Evolutionary conservation across 305 asterid genomes (phyloP).

Genomic region (Coffea humblotiana): DNA sequence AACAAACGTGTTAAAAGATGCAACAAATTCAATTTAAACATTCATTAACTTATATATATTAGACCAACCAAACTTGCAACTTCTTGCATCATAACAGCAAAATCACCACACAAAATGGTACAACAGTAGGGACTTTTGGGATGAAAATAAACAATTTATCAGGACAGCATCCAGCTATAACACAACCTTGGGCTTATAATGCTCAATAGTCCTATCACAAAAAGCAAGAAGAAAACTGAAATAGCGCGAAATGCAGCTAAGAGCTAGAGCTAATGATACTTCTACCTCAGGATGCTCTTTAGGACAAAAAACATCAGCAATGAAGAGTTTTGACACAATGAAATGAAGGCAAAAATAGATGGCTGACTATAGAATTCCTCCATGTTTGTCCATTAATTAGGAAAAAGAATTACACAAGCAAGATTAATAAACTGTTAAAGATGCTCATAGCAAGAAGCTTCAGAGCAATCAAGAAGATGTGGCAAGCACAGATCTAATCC

Average conservation of each 20-base stretch:
- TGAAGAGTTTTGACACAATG: neutral
- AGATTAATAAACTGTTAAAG: neutral
- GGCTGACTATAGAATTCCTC: neutral
- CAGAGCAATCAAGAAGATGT: constrained; percentile 8
- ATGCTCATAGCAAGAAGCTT: neutral
- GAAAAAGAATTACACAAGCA: neutral
- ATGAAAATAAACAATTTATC: neutral
- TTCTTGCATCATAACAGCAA: neutral
- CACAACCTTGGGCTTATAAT: neutral
- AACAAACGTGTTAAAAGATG: neutral
- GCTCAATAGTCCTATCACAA: neutral
- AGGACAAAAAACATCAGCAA: neutral
- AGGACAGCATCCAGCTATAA: neutral
- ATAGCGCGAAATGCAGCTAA: neutral
- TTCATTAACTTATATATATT: neutral
- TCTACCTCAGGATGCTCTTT: neutral
- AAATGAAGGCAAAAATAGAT: neutral
- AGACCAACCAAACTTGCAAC: neutral
- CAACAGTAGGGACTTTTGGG: neutral
- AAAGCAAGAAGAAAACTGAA: neutral
- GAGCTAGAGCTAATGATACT: neutral
- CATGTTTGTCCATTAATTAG: neutral
- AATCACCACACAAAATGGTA: neutral
- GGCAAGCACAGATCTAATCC: neutral
- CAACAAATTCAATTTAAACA: neutral